Evolutionary conservation across 768 basidiomycete species (phyloP).

Genomic region (Lactarius vividus): DNA sequence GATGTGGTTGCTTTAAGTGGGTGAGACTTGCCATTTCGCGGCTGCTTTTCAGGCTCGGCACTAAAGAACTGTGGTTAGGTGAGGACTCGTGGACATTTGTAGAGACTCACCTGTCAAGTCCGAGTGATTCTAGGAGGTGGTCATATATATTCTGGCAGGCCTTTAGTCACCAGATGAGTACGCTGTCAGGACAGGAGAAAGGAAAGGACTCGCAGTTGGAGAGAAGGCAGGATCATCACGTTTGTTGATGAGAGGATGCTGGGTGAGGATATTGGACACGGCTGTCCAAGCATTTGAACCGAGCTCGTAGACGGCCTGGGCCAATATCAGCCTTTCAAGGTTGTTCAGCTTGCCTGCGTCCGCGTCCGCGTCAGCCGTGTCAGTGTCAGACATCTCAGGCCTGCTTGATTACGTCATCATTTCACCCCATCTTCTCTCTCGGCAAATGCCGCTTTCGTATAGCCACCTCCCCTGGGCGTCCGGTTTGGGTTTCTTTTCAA

Average conservation of each 20-base stretch:
- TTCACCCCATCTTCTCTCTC: background rate
- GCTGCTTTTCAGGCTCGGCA: slow-evolving; percentile 38
- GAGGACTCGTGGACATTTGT: background rate
- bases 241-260: slow-evolving; percentile 61
- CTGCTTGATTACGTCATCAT: slow-evolving; percentile 15
- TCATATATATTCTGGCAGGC: slow-evolving; percentile 13
- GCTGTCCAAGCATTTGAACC: slow-evolving; percentile 67
- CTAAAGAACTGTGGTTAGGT: slow-evolving; percentile 6
- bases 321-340: slow-evolving; percentile 74
- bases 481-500: slow-evolving; percentile 16
- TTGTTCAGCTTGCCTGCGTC: slow-evolving; percentile 30
- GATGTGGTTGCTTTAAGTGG: background rate
- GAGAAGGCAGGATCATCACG: slow-evolving; percentile 67
- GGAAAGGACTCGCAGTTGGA: slow-evolving; percentile 48
- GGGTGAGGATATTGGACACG: slow-evolving; percentile 62
- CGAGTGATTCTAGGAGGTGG: slow-evolving; percentile 3
- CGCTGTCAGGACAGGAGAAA: slow-evolving; percentile 14
- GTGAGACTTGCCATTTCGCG: slow-evolving; percentile 47
- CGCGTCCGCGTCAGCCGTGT: background rate
- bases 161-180: background rate
- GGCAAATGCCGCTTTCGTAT: slow-evolving; percentile 11
- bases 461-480: background rate
- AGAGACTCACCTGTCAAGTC: slow-evolving; percentile 14
- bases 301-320: slow-evolving; percentile 83
- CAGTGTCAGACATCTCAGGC: background rate